Evolutionary conservation across 805 yeast genomes (phyloP).

Genomic region (Scheffersomyces lignosus): DNA sequence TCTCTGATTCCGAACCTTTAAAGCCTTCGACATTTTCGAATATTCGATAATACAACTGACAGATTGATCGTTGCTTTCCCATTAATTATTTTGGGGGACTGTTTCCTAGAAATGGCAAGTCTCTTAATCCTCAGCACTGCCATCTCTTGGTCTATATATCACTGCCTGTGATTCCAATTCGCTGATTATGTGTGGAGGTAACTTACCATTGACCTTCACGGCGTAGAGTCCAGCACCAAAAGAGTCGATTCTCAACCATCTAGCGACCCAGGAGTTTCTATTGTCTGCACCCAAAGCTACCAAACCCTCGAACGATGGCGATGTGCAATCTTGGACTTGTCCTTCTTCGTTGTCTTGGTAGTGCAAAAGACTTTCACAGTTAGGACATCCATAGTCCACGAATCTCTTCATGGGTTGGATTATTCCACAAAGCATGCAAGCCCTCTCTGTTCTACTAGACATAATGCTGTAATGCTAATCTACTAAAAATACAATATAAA

Average conservation of each 20-base stretch:
- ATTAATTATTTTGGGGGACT: no score
- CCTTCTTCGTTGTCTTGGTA: slow-evolving; percentile 77
- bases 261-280: slow-evolving; percentile 89
- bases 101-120: no score
- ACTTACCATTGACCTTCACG: slow-evolving; percentile 85
- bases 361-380: slow-evolving; percentile 87
- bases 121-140: slow-evolving; percentile 70
- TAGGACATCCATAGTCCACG: slow-evolving; percentile 88
- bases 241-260: slow-evolving; percentile 90
- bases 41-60: no score
- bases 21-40: no score
- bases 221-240: slow-evolving; percentile 91
- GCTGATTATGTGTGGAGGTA: slow-evolving; percentile 82
- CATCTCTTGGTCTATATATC: slow-evolving; percentile 92
- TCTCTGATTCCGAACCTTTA: no score
- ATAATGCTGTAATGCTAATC: no score
- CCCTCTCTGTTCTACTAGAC: slow-evolving; percentile 76
- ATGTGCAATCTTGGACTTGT: slow-evolving; percentile 85
- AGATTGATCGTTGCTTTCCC: no score
- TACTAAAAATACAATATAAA: no score
- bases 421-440: slow-evolving; percentile 95
- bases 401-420: slow-evolving; percentile 76
- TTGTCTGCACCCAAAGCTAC: slow-evolving; percentile 85
- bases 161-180: slow-evolving; percentile 74
- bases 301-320: slow-evolving; percentile 93